A percentile compares a stretch with the other conserved stretches of the same genome.
These are phyloP conservation scores for Metschnikowia vanudenii DNA, from an alignment of 805 yeast genomes.

Conservation along the genomic window DNA sequence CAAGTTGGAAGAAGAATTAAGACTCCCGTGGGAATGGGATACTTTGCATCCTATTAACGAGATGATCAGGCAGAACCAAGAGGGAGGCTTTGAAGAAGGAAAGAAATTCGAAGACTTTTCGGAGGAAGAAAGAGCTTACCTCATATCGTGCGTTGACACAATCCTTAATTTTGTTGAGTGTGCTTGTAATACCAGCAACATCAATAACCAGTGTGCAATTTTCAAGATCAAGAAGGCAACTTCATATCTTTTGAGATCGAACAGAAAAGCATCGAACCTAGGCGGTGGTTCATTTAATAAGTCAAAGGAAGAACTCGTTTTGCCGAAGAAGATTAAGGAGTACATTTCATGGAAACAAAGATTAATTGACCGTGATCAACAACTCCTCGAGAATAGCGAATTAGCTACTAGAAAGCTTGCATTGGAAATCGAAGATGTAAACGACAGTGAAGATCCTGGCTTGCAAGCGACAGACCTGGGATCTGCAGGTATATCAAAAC, in stretches of 20 bases:
- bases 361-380: slow-evolving; percentile 30
- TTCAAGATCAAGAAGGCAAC: slow-evolving; percentile 62
- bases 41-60: slow-evolving; percentile 66
- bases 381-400: slow-evolving; percentile 3
- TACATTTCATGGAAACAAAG: slow-evolving; percentile 40
- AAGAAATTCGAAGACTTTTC: slow-evolving; percentile 52
- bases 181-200: slow-evolving; percentile 48
- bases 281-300: slow-evolving; percentile 33
- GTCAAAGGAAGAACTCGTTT: slow-evolving; percentile 39
- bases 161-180: slow-evolving; percentile 64
- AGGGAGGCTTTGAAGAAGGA: slow-evolving; percentile 24
- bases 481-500: not conserved
- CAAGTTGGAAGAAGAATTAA: slow-evolving; percentile 55
- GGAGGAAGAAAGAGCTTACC: slow-evolving; percentile 51
- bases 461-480: not conserved
- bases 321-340: slow-evolving; percentile 29
- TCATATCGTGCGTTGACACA: slow-evolving; percentile 62
- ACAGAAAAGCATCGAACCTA: slow-evolving; percentile 48
- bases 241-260: slow-evolving; percentile 56
- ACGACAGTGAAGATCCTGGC: not conserved
- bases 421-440: not conserved
- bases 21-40: slow-evolving; percentile 91
- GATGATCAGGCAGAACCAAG: slow-evolving; percentile 35
- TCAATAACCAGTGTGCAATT: slow-evolving; percentile 49
- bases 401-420: slow-evolving; percentile 1